Evolutionary conservation across 108 stramenopile genomes (phyloP).

Genomic region (Fragilariopsis cylindrus): DNA sequence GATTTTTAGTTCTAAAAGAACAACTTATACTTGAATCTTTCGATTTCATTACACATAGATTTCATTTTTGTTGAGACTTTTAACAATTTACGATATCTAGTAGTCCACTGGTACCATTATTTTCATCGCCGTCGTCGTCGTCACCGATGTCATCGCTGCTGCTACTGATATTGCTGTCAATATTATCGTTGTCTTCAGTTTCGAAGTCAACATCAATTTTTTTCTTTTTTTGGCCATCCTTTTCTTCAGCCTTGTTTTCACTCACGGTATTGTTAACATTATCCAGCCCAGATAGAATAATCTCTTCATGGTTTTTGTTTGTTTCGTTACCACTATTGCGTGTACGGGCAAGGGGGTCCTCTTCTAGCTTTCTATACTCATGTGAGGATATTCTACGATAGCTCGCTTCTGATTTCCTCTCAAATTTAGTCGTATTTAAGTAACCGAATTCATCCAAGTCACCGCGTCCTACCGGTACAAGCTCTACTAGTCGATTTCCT

Average conservation of each 20-base stretch:
- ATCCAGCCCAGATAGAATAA: no score
- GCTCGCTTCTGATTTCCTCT: neutral
- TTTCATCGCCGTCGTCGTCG: conserved; percentile 13
- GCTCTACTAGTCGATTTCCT: conserved; percentile 29
- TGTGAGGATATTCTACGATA: neutral
- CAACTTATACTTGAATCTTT: neutral
- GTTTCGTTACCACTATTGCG: no score
- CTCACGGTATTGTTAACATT: no score
- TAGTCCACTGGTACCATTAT: conserved; percentile 8
- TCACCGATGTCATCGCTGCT: neutral
- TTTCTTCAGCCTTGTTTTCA: neutral
- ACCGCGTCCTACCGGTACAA: conserved; percentile 24
- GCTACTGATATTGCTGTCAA: neutral
- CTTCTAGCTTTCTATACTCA: conserved; percentile 1
- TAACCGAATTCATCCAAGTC: conserved; percentile 4
- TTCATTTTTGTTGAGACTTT: no score
- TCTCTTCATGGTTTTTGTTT: no score
- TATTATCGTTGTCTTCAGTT: conserved; percentile 5
- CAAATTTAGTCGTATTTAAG: conserved; percentile 3
- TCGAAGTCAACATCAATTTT: neutral
- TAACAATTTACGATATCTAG: neutral
- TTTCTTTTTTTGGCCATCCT: neutral
- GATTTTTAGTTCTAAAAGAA: neutral
- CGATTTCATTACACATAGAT: no score
- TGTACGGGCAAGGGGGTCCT: neutral